Conservation (phyloP, 345 rosid species). For the Hypericum androsaemum region DNA sequence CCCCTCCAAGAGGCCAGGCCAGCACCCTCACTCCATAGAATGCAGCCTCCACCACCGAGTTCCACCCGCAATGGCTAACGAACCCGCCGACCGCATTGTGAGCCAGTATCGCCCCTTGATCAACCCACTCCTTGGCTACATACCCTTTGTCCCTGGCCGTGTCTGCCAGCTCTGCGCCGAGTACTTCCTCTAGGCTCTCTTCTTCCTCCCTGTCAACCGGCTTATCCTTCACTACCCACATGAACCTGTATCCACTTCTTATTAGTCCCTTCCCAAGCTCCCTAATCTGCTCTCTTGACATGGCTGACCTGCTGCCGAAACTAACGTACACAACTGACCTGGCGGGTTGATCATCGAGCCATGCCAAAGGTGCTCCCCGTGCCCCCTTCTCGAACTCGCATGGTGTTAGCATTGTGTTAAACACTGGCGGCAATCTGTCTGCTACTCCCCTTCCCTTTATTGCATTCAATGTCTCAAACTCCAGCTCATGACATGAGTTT, state of each 20-base stretch:
- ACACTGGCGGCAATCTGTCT: constrained; percentile 19
- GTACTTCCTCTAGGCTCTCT: constrained; percentile 16
- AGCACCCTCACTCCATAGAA: constrained; percentile 29
- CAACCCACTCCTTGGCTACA: constrained; percentile 32
- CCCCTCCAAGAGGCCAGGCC: constrained; percentile 40
- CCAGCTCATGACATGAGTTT: constrained; percentile 31
- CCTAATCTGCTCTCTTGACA: constrained; percentile 24
- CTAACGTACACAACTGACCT: constrained; percentile 32
- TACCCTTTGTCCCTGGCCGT: constrained; percentile 18
- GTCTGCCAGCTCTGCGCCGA: constrained; percentile 22
- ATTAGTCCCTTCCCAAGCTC: constrained; percentile 38
- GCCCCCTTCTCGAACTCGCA: constrained; percentile 13
- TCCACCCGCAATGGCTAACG: constrained; percentile 32
- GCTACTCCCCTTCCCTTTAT: constrained; percentile 9
- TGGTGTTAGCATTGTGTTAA: constrained; percentile 22
- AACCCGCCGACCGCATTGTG: constrained; percentile 33
- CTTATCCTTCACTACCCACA: constrained; percentile 32
- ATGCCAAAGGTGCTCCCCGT: background rate
- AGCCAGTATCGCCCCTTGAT: constrained; percentile 27
- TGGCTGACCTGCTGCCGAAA: constrained; percentile 37
- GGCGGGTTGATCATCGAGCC: constrained; percentile 32
- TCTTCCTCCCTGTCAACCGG: constrained; percentile 31
- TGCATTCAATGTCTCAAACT: constrained; percentile 14
- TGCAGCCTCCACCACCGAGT: constrained; percentile 39
- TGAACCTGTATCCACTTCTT: constrained; percentile 19